A percentile compares a stretch with the other conserved stretches of the same genome.
phyloP scores from a whole-genome alignment of 1,139 yeast genomes.

The Diutina mesorugosa region DNA sequence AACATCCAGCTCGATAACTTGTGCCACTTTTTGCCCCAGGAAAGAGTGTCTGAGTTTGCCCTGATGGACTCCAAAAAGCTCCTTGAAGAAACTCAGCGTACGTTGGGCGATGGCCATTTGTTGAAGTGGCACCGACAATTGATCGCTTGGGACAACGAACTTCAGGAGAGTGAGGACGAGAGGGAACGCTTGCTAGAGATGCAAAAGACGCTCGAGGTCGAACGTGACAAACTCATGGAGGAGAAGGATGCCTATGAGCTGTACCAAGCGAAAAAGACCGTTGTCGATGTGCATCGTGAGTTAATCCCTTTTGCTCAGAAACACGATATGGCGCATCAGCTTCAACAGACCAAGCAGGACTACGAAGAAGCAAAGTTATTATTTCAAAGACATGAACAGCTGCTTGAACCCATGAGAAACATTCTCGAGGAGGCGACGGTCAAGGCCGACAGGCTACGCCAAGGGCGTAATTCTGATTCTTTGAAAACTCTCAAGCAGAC shows the following conservation, averaged over 20 bases:
- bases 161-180: slow-evolving; percentile 14
- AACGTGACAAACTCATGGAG: slow-evolving; percentile 19
- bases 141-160: slow-evolving; percentile 35
- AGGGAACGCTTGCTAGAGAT: slow-evolving; percentile 18
- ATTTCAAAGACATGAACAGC: slow-evolving; percentile 16
- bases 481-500: neutral
- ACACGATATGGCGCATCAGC: slow-evolving; percentile 37
- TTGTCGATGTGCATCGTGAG: slow-evolving; percentile 34
- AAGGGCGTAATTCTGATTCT: slow-evolving; percentile 4
- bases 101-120: slow-evolving; percentile 56
- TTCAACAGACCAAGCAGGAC: slow-evolving; percentile 24
- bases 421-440: slow-evolving; percentile 7
- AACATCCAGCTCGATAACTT: slow-evolving; percentile 83
- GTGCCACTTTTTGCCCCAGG: slow-evolving; percentile 94
- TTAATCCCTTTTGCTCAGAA: slow-evolving; percentile 52
- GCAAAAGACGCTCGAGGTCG: slow-evolving; percentile 17
- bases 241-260: slow-evolving; percentile 27
- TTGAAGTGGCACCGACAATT: slow-evolving; percentile 44
- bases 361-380: slow-evolving; percentile 26
- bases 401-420: slow-evolving; percentile 18
- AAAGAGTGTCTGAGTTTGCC: slow-evolving; percentile 89
- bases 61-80: slow-evolving; percentile 65
- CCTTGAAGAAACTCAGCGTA: slow-evolving; percentile 67
- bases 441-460: slow-evolving; percentile 5
- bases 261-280: slow-evolving; percentile 25